A percentile compares a stretch with the other conserved stretches of the same genome.
Conservation (phyloP, 768 basidiomycete species). For the Pisolithus tinctorius region DNA sequence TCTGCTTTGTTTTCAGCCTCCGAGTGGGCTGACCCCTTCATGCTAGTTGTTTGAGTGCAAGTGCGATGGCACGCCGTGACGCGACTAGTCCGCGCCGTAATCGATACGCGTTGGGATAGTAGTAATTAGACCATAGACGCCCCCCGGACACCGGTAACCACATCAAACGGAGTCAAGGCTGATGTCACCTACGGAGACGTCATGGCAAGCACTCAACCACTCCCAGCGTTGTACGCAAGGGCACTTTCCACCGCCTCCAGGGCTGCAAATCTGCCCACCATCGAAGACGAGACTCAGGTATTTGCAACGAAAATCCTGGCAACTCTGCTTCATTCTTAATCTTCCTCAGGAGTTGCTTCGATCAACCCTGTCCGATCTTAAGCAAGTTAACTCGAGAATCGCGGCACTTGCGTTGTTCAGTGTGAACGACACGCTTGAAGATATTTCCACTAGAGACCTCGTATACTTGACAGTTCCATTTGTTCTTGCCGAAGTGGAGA, state of each 20-base stretch:
- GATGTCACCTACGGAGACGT: neutral
- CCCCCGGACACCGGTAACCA: neutral
- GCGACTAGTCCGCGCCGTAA: too few relatives aligned
- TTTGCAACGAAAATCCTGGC: neutral
- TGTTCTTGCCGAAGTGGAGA: conserved; percentile 57
- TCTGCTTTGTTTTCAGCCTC: conserved; percentile 1
- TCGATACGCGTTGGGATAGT: neutral
- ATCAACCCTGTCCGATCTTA: conserved; percentile 50
- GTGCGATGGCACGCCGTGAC: too few relatives aligned
- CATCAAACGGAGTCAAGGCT: too few relatives aligned
- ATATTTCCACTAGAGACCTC: conserved; percentile 72
- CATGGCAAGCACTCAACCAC: conserved; percentile 20
- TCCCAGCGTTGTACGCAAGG: conserved; percentile 33
- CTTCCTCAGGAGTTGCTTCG: conserved; percentile 51
- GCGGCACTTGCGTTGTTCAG: conserved; percentile 68
- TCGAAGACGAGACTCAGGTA: conserved; percentile 42
- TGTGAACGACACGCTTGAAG: conserved; percentile 75
- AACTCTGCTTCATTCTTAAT: neutral
- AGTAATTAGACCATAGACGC: neutral
- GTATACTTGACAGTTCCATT: conserved; percentile 72
- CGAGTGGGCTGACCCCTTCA: conserved; percentile 1
- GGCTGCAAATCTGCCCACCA: conserved; percentile 34
- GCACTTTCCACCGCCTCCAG: conserved; percentile 33
- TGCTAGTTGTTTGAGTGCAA: neutral
- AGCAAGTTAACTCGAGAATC: conserved; percentile 46